A percentile compares a stretch with the other conserved stretches of the same genome.
These are phyloP conservation scores for Exophiala phaeomuriformis DNA, from an alignment of 2,329 filamentous ascomycete species.

Conservation along the genomic window DNA sequence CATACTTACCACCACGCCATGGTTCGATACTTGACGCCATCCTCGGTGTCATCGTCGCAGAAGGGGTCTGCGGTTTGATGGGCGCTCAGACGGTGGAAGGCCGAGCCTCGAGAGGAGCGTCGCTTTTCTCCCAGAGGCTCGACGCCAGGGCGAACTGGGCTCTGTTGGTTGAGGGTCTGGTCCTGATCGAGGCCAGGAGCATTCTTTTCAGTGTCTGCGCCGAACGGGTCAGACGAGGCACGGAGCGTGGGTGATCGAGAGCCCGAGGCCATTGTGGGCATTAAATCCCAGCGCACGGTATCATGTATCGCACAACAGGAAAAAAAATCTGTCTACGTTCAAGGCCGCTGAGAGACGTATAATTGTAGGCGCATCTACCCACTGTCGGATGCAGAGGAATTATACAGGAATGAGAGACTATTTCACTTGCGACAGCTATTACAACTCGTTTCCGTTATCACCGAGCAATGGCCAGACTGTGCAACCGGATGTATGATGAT, in stretches of 20 bases:
- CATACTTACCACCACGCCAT: slow-evolving; percentile 22
- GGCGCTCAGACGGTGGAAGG: slow-evolving; percentile 8
- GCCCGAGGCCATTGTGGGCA: not conserved
- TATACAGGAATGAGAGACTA: too few species aligned
- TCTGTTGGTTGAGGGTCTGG: not conserved
- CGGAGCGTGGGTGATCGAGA: slow-evolving; percentile 16
- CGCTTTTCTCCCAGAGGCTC: slow-evolving; percentile 1
- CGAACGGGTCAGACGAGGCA: slow-evolving; percentile 10
- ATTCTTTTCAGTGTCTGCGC: slow-evolving; percentile 12
- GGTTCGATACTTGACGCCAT: slow-evolving; percentile 21
- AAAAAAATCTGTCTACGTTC: too few species aligned
- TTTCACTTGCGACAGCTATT: too few species aligned
- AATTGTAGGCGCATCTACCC: too few species aligned
- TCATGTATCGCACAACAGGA: not conserved
- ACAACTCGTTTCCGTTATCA: too few species aligned
- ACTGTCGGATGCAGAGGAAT: too few species aligned
- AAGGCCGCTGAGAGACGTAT: too few species aligned
- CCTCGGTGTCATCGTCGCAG: slow-evolving; percentile 16
- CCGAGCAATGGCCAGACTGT: too few species aligned
- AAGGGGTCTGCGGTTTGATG: slow-evolving; percentile 19
- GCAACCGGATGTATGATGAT: too few species aligned
- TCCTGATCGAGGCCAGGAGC: not conserved
- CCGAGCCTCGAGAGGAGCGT: slow-evolving; percentile 7
- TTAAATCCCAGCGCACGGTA: not conserved
- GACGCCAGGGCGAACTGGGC: not conserved